These are phyloP conservation scores for Aspergillus thermomutatus DNA, from an alignment of 2,329 filamentous ascomycete genomes.

Conservation along the genomic window DNA sequence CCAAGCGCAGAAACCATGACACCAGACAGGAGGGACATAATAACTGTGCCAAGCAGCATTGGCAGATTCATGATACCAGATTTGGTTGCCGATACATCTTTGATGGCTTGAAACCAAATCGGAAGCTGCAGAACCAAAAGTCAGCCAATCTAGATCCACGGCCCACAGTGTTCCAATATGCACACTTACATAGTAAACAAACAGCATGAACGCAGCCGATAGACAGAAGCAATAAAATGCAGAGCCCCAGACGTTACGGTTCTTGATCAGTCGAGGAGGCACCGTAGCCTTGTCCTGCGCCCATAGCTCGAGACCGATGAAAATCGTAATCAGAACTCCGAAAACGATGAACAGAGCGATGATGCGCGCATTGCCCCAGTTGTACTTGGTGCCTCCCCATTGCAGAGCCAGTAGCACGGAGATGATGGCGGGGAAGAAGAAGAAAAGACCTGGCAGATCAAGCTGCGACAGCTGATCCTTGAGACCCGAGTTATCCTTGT, in stretches of 20 bases:
- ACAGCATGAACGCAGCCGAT: constrained; percentile 43
- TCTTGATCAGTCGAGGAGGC: constrained; percentile 42
- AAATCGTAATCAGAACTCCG: constrained; percentile 46
- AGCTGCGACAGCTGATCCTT: constrained; percentile 32
- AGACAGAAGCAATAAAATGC: constrained; percentile 42
- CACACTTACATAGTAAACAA: constrained; percentile 42
- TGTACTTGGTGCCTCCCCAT: constrained; percentile 42
- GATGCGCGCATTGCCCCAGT: constrained; percentile 45
- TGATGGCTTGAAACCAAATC: constrained; percentile 43
- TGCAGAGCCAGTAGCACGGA: constrained; percentile 5
- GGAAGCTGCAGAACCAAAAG: constrained; percentile 33
- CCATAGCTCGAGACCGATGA: constrained; percentile 36
- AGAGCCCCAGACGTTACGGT: constrained; percentile 42
- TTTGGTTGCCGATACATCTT: constrained; percentile 29
- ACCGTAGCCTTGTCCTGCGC: constrained; percentile 43
- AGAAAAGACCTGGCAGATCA: constrained; percentile 20
- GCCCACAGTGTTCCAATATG: not conserved
- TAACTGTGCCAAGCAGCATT: constrained; percentile 29
- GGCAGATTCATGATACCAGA: constrained; percentile 40
- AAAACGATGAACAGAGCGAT: constrained; percentile 51
- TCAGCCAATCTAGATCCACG: not conserved
- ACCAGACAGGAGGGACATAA: constrained; percentile 32
- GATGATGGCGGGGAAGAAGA: constrained; percentile 7
- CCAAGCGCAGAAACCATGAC: constrained; percentile 29
- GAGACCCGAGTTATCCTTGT: constrained; percentile 22